Percentiles rank a stretch among this genome's conserved stretches.
These are phyloP conservation scores for Jatropha multifida DNA, from an alignment of 441 rosid species.

Conservation along the genomic window DNA sequence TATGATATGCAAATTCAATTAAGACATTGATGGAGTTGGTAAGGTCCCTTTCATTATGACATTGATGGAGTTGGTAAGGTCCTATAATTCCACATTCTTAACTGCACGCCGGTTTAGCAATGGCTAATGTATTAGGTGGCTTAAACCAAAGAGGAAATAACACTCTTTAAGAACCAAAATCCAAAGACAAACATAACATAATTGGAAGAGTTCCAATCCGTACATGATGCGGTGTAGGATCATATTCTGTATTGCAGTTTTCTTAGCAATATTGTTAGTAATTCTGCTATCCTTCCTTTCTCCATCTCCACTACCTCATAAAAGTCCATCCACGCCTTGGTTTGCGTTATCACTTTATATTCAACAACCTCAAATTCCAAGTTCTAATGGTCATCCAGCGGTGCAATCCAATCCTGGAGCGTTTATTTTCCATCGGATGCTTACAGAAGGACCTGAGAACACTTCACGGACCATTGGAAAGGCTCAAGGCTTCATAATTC, in stretches of 20 bases:
- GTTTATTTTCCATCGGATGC: conserved; percentile 52
- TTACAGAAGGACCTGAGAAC: conserved; percentile 69
- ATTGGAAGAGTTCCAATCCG: neutral
- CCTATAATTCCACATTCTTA: neutral
- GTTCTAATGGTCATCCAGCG: conserved; percentile 20
- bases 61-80: neutral
- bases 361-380: conserved; percentile 44
- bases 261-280: conserved; percentile 45
- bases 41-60: neutral
- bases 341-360: conserved; percentile 67
- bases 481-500: conserved; percentile 81
- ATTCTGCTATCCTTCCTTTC: conserved; percentile 60
- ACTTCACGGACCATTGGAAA: conserved; percentile 64
- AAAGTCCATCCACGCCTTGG: conserved; percentile 37
- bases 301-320: conserved; percentile 54
- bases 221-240: conserved; percentile 56
- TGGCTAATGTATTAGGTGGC: conserved; percentile 34
- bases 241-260: conserved; percentile 52
- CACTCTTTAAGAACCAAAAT: neutral
- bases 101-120: neutral
- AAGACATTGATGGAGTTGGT: neutral
- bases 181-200: neutral
- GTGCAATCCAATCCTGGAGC: conserved; percentile 37
- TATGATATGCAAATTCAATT: too few relatives aligned
- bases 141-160: conserved; percentile 19